phyloP scores from a whole-genome alignment of 108 stramenopile species.

The Skeletonema menzelii region DNA sequence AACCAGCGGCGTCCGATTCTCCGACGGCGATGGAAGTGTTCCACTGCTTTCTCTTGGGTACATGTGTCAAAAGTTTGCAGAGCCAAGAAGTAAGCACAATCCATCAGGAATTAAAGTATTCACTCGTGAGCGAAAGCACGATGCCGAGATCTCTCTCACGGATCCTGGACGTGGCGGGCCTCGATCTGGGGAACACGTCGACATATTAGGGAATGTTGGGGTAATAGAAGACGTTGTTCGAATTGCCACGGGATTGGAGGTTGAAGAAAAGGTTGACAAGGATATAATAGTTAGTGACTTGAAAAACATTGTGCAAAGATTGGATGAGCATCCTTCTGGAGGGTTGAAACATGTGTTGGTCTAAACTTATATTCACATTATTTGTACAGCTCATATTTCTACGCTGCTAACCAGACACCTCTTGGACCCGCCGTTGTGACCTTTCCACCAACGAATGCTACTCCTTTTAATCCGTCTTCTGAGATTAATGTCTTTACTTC shows the following conservation, averaged over 20 bases:
- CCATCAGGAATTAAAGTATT: constrained; percentile 62
- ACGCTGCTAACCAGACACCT: constrained; percentile 37
- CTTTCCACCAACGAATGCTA: constrained; percentile 28
- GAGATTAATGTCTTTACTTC: constrained; percentile 10
- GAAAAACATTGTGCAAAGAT: constrained; percentile 32
- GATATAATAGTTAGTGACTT: constrained; percentile 52
- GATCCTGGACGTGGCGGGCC: constrained; percentile 84
- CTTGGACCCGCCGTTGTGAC: constrained; percentile 37
- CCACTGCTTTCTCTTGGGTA: constrained; percentile 86
- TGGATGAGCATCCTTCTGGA: constrained; percentile 37
- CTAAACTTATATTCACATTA: not conserved
- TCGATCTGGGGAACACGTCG: constrained; percentile 79
- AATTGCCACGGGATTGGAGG: constrained; percentile 72
- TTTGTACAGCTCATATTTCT: not conserved
- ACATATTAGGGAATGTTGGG: constrained; percentile 85
- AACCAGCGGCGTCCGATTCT: constrained; percentile 59
- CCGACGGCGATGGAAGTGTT: constrained; percentile 85
- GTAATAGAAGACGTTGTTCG: constrained; percentile 74
- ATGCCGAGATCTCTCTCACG: constrained; percentile 48
- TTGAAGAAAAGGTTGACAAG: constrained; percentile 33
- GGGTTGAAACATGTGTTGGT: constrained; percentile 16
- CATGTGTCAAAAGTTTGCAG: constrained; percentile 81
- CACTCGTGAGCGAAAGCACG: constrained; percentile 75
- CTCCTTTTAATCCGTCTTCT: constrained; percentile 16
- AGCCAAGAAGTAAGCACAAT: constrained; percentile 57